Conservation (phyloP, 768 basidiomycete genomes). For the Tylopilus balloui region DNA sequence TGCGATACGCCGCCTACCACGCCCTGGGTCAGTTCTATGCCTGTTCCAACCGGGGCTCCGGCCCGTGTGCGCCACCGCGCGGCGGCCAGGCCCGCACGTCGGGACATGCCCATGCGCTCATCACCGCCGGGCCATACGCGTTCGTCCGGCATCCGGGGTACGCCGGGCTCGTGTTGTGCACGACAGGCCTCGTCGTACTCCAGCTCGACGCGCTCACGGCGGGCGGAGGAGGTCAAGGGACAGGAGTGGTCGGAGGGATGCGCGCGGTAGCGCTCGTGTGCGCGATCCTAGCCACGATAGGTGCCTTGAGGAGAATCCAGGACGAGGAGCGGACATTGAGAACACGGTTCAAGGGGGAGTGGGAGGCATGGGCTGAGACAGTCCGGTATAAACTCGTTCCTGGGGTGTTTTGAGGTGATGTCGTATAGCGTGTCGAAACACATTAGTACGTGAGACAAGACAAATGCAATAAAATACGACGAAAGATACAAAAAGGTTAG, state of each 20-base stretch:
- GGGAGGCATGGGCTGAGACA: constrained; percentile 36
- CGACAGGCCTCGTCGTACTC: constrained; percentile 10
- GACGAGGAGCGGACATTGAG: constrained; percentile 13
- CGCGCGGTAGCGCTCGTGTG: constrained; percentile 9
- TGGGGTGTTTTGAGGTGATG: constrained; percentile 35
- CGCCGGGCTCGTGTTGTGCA: constrained; percentile 31
- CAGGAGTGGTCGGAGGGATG: constrained; percentile 32
- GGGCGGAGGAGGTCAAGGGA: not conserved
- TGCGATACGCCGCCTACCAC: constrained; percentile 34
- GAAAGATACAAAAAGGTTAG: not conserved
- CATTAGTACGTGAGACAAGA: not conserved
- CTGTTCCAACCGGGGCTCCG: constrained; percentile 7
- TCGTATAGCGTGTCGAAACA: not conserved
- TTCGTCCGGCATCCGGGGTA: constrained; percentile 30
- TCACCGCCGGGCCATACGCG: constrained; percentile 27
- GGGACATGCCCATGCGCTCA: constrained; percentile 21
- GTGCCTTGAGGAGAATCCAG: constrained; percentile 7
- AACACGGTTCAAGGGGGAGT: constrained; percentile 15
- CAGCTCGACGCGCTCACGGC: constrained; percentile 7
- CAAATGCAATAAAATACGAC: constrained; percentile 1
- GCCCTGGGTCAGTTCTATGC: constrained; percentile 25
- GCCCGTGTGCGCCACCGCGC: not conserved
- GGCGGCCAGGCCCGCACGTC: not conserved
- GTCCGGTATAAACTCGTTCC: constrained; percentile 50
- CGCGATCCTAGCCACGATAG: constrained; percentile 2